These are phyloP conservation scores for Exutisphaerella laricina DNA, from an alignment of 2,329 filamentous ascomycete genomes.

Conservation along the genomic window DNA sequence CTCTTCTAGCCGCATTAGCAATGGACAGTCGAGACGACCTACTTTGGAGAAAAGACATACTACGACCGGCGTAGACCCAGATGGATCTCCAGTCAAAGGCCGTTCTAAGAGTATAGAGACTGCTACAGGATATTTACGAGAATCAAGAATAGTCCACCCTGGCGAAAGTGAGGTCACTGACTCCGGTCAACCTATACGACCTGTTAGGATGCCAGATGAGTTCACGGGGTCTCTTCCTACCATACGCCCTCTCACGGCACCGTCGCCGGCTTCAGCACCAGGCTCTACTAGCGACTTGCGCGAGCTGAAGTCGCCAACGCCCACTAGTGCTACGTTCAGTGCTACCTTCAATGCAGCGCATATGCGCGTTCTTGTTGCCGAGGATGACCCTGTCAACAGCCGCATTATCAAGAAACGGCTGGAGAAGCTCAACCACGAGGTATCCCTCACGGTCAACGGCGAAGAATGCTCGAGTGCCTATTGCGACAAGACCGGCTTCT, in stretches of 20 bases:
- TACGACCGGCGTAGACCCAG: constrained; percentile 7
- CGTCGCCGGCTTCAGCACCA: background rate
- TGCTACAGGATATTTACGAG: constrained; percentile 25
- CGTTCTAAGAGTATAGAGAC: constrained; percentile 24
- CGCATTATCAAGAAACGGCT: constrained; percentile 74
- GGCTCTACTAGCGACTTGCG: background rate
- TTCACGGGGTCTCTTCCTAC: constrained; percentile 8
- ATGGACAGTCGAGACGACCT: constrained; percentile 16
- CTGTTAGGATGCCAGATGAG: constrained; percentile 46
- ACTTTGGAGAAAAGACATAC: constrained; percentile 27
- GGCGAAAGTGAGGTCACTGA: constrained; percentile 38
- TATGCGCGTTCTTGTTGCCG: constrained; percentile 69
- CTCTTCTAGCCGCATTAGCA: constrained; percentile 19
- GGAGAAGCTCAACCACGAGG: constrained; percentile 67
- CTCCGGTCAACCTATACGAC: constrained; percentile 40
- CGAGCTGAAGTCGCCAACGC: constrained; percentile 12
- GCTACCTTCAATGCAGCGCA: constrained; percentile 34
- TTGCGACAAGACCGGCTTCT: constrained; percentile 55
- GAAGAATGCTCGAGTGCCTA: constrained; percentile 74
- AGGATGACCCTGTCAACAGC: constrained; percentile 84
- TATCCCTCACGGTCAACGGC: constrained; percentile 71
- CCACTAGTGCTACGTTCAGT: constrained; percentile 9
- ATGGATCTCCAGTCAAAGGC: constrained; percentile 10
- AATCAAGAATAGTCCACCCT: constrained; percentile 41
- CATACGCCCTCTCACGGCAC: constrained; percentile 10